Evolutionary conservation across 805 yeast species (phyloP).

Genomic region (Saturnispora ahearnii): DNA sequence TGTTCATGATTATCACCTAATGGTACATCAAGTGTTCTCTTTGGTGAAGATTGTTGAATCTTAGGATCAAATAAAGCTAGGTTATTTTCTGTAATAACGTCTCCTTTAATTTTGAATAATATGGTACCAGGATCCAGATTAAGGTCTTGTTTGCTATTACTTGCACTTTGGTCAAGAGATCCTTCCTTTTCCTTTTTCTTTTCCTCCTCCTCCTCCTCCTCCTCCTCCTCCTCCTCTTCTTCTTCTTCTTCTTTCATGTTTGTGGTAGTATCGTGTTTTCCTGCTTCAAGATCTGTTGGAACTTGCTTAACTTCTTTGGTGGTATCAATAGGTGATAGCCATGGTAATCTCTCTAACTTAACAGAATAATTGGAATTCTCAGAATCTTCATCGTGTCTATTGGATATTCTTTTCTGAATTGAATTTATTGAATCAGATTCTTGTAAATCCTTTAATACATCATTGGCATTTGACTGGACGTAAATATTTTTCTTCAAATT

Average conservation of each 20-base stretch:
- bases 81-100: constrained; percentile 2
- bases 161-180: not conserved
- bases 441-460: not conserved
- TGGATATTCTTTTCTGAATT: not conserved
- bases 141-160: not conserved
- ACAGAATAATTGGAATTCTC: constrained; percentile 1
- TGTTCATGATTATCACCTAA: not conserved
- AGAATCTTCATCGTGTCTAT: not conserved
- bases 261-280: not conserved
- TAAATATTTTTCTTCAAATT: not conserved
- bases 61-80: not conserved
- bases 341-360: constrained; percentile 3
- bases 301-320: not conserved
- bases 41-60: constrained; percentile 6
- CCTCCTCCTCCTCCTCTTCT: not conserved
- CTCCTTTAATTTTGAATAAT: constrained; percentile 4
- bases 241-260: not conserved
- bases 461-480: constrained; percentile 2
- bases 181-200: not conserved
- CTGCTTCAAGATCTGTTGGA: not conserved
- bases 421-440: not conserved
- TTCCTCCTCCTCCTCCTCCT: not conserved
- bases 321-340: not conserved
- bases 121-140: not conserved
- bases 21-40: not conserved